Evolutionary conservation across 768 basidiomycete genomes (phyloP), one percentile per base, ranked within the genome.

Genomic region (Serendipita sp.): DNA sequence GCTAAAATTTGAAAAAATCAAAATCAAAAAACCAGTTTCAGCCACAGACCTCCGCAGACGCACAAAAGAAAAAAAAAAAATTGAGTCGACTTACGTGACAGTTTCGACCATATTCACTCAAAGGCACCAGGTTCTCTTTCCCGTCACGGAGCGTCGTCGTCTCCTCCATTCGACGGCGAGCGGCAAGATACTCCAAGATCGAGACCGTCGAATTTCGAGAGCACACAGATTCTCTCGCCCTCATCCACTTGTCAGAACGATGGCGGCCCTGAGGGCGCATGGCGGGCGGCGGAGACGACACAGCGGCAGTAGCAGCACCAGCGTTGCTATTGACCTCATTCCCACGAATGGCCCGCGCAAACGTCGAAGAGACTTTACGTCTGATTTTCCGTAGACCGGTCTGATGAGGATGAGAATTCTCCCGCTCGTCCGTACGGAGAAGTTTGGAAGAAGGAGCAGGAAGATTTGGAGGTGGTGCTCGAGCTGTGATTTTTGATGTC

Each of bases 201-300:
- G 53, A 58, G n/a, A 58, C n/a, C 9, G 53, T 58, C 17, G 53
- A 58, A 34, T 58, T 58, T n/a, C 53, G 20, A 33, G 53, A 58
- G 2, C 53, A 58, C 17, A 58, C n/a, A 9, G 53, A 58, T 33
- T 58, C 53, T 9, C 53, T 22, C 17, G 53, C 53, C 3, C 4
- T n/a, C 4, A 31, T 58, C 30, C 33, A 24, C n/a, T 48, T 48
- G 45, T 28, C n/a, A 9, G 38, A 38, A 38, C 14, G 38, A 38
- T 38, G 38, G 33, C 31, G 38, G 33, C 31, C 17, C 33, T 58
- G 53, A 13, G 17, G 26, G 53, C 53, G 13, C 26, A 26, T 22
- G 11, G 4, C 13, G 3, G 3, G 9, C 31, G 53, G 24, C 31
- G 53, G 53, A 4, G 17, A 28, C 11, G 11, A 24, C 24, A 13